Evolutionary conservation across 169 alveolate genomes (phyloP), one percentile per base, ranked within the genome.

Genomic region (Theileria luwenshuni): DNA sequence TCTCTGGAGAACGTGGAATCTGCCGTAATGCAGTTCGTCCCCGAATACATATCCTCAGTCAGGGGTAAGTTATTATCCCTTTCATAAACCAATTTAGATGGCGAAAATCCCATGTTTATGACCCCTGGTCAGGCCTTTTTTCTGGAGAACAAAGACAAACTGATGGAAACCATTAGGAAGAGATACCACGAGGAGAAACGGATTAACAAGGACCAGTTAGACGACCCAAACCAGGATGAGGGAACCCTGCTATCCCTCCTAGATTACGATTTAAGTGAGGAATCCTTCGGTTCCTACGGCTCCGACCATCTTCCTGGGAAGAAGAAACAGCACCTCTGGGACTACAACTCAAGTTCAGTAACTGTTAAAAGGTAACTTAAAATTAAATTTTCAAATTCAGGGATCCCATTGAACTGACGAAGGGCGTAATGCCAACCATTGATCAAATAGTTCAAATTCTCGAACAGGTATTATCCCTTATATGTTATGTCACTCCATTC

Each of bases 361-460:
- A 32, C 58, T 2, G 21, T 56, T 8, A 7, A 72, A 19, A 76
- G 43, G 77, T 59, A 32, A 0, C 49, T 13, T 10, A 1, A 35
- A 8, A 1, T 7, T n/a, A 10, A 12, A 19, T 17, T 38, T 25
- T 8, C 32, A 8, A 3, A 15, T 62, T 3, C 45, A 74, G 90
- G 17, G 83, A 83, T 25, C 60, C 77, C 25, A 41, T 90, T 30
- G 88, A 85, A 45, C 58, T 90, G 30, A 71, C 61, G 38, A 84
- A 90, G 68, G 94, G 94, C 25, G 62, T 74, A 52, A 90, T 90
- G 92, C 94, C 94, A 7, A 84, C 93, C 15, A 64, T 90, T 33
- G 86, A 90, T 69, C 91, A 90, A 51, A 62, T 90, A 19, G 84
- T 90, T 17, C 84, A 77, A 28, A 90, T 90, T 27, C 77, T 90